A percentile compares a stretch with the other conserved stretches of the same genome.
phyloP scores from a whole-genome alignment of 2,329 filamentous ascomycete genomes.

The Aureobasidium melanogenum region DNA sequence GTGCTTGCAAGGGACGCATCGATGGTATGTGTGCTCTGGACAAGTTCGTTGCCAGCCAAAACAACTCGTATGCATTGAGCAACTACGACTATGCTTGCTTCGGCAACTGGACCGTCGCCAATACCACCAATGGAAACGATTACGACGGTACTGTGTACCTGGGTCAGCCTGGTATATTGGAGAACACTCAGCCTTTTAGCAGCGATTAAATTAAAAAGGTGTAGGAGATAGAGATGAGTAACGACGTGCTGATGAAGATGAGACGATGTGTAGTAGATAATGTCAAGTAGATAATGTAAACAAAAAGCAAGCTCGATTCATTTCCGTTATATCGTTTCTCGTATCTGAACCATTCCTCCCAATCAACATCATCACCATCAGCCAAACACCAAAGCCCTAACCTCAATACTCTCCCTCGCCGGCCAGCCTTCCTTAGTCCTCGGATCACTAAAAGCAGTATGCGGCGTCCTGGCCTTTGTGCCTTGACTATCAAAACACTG shows the following conservation, averaged over 20 bases:
- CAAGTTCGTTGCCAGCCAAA: conserved; percentile 35
- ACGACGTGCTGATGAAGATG: too few relatives aligned
- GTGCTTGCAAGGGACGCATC: conserved; percentile 32
- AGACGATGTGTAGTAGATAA: neutral
- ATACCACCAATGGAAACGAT: conserved; percentile 31
- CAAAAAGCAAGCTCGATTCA: neutral
- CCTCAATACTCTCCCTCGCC: conserved; percentile 80
- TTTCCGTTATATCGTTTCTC: neutral
- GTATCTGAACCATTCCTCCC: too few relatives aligned
- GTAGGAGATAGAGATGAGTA: neutral
- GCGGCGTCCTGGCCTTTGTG: conserved; percentile 42
- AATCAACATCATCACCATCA: neutral
- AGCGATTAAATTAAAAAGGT: neutral
- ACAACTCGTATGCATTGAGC: conserved; percentile 28
- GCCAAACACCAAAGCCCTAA: conserved; percentile 70
- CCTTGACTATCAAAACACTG: conserved; percentile 39
- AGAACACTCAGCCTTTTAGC: neutral
- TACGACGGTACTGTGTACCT: conserved; percentile 33
- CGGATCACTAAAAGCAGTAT: conserved; percentile 73
- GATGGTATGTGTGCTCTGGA: conserved; percentile 39
- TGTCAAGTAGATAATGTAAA: neutral
- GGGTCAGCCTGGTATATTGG: neutral
- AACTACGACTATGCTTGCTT: conserved; percentile 43
- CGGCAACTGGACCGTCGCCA: conserved; percentile 37
- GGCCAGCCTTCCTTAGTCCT: conserved; percentile 55